Evolutionary conservation across 306 rosid species (phyloP).

Genomic region (Cucurbita maxima): DNA sequence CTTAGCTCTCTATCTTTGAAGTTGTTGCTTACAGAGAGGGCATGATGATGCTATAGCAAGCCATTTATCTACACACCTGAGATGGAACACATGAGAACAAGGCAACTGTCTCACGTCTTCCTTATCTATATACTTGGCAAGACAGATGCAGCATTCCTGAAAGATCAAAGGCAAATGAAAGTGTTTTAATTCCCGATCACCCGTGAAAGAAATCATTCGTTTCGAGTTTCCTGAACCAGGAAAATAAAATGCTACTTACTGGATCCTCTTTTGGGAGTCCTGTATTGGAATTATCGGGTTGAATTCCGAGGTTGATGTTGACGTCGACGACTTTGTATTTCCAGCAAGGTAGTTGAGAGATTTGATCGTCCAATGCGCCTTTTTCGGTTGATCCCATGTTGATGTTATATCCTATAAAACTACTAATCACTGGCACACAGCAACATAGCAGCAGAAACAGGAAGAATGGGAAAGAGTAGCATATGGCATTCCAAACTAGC

Average conservation of each 20-base stretch:
- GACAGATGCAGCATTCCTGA: conserved; percentile 96
- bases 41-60: conserved; percentile 62
- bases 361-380: conserved; percentile 86
- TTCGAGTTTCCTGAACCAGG: neutral
- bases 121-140: conserved; percentile 56
- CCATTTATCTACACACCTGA: conserved; percentile 90
- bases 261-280: conserved; percentile 37
- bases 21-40: conserved; percentile 92
- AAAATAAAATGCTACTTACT: conserved; percentile 30
- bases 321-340: conserved; percentile 29
- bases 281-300: conserved; percentile 7
- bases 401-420: conserved; percentile 81
- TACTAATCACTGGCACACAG: conserved; percentile 65
- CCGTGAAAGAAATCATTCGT: neutral
- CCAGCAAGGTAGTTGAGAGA: conserved; percentile 72
- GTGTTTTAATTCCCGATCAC: neutral
- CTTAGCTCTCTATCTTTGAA: conserved; percentile 9
- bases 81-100: conserved; percentile 76
- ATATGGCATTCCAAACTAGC: conserved; percentile 80
- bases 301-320: conserved; percentile 25
- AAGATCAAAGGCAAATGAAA: neutral
- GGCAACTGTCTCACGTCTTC: conserved; percentile 82
- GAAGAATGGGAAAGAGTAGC: conserved; percentile 93
- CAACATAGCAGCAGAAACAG: conserved; percentile 72
- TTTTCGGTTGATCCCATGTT: conserved; percentile 52